Evolutionary conservation across 108 stramenopile genomes (phyloP).

Genomic region (Bacterosira constricta): DNA sequence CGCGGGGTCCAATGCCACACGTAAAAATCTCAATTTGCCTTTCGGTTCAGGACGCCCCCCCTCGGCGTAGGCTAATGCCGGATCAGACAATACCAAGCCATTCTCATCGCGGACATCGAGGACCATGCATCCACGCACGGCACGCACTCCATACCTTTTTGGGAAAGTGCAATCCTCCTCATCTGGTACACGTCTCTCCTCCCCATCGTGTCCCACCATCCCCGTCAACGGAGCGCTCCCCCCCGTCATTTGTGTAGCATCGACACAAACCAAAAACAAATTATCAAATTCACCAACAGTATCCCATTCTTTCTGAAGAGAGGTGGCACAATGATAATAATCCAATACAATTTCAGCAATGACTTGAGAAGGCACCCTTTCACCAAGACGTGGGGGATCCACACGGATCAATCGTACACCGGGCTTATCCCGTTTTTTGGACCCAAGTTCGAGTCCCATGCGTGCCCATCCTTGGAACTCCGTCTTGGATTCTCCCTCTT

Average conservation of each 20-base stretch:
- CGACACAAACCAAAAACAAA: conserved; percentile 83
- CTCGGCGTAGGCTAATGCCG: conserved; percentile 43
- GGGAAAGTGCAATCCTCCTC: conserved; percentile 89
- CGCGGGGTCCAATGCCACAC: conserved; percentile 84
- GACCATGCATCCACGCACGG: conserved; percentile 88
- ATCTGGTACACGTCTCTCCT: conserved; percentile 67
- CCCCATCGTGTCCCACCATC: conserved; percentile 35
- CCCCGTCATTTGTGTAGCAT: conserved; percentile 74
- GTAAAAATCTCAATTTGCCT: conserved; percentile 69
- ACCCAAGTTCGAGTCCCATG: conserved; percentile 77
- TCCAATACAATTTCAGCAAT: conserved; percentile 82
- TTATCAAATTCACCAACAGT: conserved; percentile 90
- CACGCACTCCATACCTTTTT: conserved; percentile 63
- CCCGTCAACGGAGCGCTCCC: conserved; percentile 52
- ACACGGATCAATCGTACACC: conserved; percentile 73
- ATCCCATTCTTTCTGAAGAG: conserved; percentile 93
- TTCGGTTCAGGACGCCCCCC: conserved; percentile 22
- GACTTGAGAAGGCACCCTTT: conserved; percentile 77
- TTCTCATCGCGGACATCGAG: conserved; percentile 85
- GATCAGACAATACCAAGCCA: conserved; percentile 85
- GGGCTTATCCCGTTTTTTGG: conserved; percentile 28
- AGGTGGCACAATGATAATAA: conserved; percentile 73
- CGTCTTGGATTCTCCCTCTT: conserved; percentile 47
- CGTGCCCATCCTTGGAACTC: conserved; percentile 85
- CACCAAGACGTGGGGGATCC: conserved; percentile 82